Percentiles rank a stretch among this genome's conserved stretches.
These are phyloP conservation scores for Cladophialophora yegresii DNA, from an alignment of 2,329 filamentous ascomycete species.

Conservation along the genomic window DNA sequence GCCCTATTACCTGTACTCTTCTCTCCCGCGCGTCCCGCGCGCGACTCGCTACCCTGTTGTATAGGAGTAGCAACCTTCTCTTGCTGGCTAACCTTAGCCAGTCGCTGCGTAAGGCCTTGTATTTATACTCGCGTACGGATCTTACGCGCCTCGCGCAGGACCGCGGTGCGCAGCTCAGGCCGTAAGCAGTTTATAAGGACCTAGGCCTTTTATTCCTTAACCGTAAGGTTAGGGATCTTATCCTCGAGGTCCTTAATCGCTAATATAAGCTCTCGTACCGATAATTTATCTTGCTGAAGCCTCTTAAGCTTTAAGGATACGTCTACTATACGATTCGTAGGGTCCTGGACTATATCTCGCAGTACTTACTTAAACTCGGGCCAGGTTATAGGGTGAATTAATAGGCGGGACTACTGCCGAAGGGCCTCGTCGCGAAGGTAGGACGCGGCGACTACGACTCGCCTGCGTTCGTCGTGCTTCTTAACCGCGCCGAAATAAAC, in stretches of 20 bases:
- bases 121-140: background rate
- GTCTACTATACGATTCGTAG: background rate
- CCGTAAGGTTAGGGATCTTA: background rate
- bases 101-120: too few species aligned
- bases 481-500: background rate
- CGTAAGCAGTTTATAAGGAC: background rate
- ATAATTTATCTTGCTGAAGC: background rate
- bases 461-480: background rate
- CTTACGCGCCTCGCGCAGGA: background rate
- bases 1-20: too few species aligned
- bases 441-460: background rate
- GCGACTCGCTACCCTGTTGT: too few species aligned
- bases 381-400: background rate
- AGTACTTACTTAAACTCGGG: background rate
- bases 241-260: background rate
- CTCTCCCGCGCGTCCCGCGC: too few species aligned
- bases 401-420: background rate
- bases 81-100: too few species aligned
- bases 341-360: background rate
- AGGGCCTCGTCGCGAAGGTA: background rate
- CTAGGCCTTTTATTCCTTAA: slow-evolving; percentile 1
- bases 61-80: too few species aligned
- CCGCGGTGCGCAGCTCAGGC: background rate
- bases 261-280: background rate
- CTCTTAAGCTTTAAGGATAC: background rate